Conservation (phyloP, 192 early-diverging fungal genomes). For the Linnemannia zychae region DNA sequence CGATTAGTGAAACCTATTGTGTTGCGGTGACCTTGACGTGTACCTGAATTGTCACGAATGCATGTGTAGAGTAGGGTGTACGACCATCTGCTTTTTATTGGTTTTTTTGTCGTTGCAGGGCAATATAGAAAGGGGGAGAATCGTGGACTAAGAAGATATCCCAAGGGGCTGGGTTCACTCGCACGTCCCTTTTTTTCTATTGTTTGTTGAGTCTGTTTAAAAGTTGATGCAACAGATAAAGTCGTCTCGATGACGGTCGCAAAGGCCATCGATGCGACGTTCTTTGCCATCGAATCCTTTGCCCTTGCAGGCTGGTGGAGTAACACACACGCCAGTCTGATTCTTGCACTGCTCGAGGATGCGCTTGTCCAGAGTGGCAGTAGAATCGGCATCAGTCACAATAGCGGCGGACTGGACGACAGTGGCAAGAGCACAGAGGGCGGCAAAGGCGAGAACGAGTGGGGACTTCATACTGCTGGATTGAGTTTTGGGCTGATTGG, state of each 20-base stretch:
- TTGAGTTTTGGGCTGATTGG: neutral
- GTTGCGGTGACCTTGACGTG: too few relatives aligned
- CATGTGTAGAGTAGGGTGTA: too few relatives aligned
- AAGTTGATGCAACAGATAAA: slow-evolving; percentile 7
- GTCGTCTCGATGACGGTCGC: neutral
- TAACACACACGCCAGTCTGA: neutral
- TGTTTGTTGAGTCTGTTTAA: neutral
- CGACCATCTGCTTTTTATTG: too few relatives aligned
- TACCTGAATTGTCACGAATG: too few relatives aligned
- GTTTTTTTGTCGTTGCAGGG: too few relatives aligned
- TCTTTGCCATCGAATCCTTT: neutral
- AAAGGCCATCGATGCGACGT: neutral
- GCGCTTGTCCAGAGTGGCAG: neutral
- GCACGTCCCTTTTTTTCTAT: too few relatives aligned
- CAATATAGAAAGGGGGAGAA: too few relatives aligned
- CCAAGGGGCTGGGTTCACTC: too few relatives aligned
- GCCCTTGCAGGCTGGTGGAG: neutral
- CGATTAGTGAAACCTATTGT: too few relatives aligned
- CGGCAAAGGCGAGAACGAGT: neutral
- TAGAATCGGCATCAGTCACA: too few relatives aligned
- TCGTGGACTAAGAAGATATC: too few relatives aligned
- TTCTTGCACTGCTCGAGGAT: slow-evolving; percentile 7
- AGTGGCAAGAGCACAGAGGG: neutral
- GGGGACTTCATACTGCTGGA: neutral
- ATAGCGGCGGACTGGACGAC: neutral